Evolutionary conservation across 257 asterid genomes (phyloP), one percentile per base, ranked within the genome.

Genomic region (Schizonepeta tenuifolia): DNA sequence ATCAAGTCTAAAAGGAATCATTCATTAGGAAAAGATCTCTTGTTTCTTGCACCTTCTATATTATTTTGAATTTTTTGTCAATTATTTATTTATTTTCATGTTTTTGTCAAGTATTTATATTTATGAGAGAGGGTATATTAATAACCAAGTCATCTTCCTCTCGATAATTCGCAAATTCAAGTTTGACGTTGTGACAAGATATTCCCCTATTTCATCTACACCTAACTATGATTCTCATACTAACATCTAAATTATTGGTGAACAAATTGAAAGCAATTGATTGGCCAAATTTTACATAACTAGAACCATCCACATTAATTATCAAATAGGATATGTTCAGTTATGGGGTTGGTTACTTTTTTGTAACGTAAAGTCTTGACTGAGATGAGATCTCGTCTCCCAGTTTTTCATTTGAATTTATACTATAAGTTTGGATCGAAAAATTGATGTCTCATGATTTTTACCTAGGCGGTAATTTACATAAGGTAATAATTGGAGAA

Each of bases 1-100:
- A 68, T 26, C 33, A 71, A 24, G 56, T 20, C n/a, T 7, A 38
- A 10, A 24, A 44, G 2, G 35, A 53, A 53, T 53, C 15, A 13
- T 13, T 53, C 15, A 13, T 13, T 11, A 21, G 12, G 61, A 72
- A 20, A 24, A 43, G 26, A 44, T 26, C 22, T n/a, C 20, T 18
- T 40, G 13, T 15, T 75, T 75, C 80, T 75, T 61, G 66, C 75
- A 60, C 60, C 71, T 75, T 75, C 71, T 36, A 50, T 35, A 58
- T 57, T 9, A 31, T 9, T 47, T 36, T 47, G 15, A 65, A 2
- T 2, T 55, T 47, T 24, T 35, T 35, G 13, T 9, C 10, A 1
- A 17, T 60, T 15, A 60, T n/a, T 24, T 12, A 22, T 21, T n/a
- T n/a, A n/a, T n/a, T n/a, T n/a, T n/a, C n/a, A n/a, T n/a, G n/a